Base-by-base conservation (phyloP, 176 grass and related monocot species). In the Cocos nucifera region DNA sequence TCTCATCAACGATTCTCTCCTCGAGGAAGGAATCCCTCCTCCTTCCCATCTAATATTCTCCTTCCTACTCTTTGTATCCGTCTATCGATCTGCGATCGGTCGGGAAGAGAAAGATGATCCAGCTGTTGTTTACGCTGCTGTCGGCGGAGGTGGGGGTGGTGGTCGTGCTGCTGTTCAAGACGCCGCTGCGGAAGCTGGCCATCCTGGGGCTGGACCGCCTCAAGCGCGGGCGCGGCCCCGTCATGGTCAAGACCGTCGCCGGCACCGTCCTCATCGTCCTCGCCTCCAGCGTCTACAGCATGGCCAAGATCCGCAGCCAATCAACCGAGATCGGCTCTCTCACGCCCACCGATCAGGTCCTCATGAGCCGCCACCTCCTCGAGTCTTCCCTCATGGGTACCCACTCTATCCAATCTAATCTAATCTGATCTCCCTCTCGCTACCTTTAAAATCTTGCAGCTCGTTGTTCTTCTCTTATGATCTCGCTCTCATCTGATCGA, bases 331-430 rank as follows among this genome's bases (percentile, higher is more conserved):
- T 55, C 51, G 83, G 60, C 16, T 52, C 61, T 58, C 77, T 77
- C 62, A 82, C 91, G n/a, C 72, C 90, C 63, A 95, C 90, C 57
- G 86, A 95, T 62, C 90, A 89, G 83, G 77, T 89, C 65, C 83
- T 96, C 49, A 80, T 89, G 64, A 74, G 77, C 70, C 91, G 91
- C 20, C 86, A 82, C 78, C 86, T 90, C 72, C 91, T 96, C 39
- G 86, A 90, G 66, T 75, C 77, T 18, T 80, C 80, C 27, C 80
- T 96, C 68, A 84, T 96, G 83, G 91, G 91, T 90, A 86, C 22
- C 52, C 53, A 21, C 50, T 14, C 35, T 44, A 44, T 30, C 28
- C 28, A 1, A 14, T 3, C 8, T 3, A 44, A 44, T 44, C 35
- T 14, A 44, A 44, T 3, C 8, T 14, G 14, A 44, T 44, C 35